phyloP scores from a whole-genome alignment of 495 filamentous ascomycete species.

The Thermochaetoides thermophila region DNA sequence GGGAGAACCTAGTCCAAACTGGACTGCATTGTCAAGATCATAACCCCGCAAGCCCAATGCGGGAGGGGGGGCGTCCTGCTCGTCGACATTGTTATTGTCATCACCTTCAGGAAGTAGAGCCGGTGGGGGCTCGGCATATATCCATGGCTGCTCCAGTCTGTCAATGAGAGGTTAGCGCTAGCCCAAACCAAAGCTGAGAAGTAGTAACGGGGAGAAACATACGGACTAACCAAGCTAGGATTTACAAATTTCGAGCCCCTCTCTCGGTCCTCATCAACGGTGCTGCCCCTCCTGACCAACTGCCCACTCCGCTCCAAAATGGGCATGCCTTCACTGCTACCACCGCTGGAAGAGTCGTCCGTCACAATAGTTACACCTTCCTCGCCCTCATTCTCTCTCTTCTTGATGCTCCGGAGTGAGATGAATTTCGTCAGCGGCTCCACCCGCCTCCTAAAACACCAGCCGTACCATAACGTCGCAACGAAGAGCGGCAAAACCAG shows the following conservation, averaged over 20 bases:
- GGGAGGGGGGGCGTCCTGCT: not conserved
- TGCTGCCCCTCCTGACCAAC: slow-evolving; percentile 28
- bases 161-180: too few relatives aligned
- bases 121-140: slow-evolving; percentile 35
- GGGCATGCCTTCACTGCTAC: slow-evolving; percentile 15
- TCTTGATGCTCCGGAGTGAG: slow-evolving; percentile 67
- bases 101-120: slow-evolving; percentile 3
- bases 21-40: too few relatives aligned
- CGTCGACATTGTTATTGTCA: not conserved
- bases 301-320: slow-evolving; percentile 7
- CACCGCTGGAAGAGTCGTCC: slow-evolving; percentile 21
- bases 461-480: slow-evolving; percentile 72
- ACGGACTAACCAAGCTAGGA: slow-evolving; percentile 54
- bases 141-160: slow-evolving; percentile 37
- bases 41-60: too few relatives aligned
- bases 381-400: slow-evolving; percentile 26
- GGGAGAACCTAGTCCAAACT: too few relatives aligned
- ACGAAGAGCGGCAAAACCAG: slow-evolving; percentile 63
- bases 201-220: too few relatives aligned
- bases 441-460: slow-evolving; percentile 58
- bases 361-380: slow-evolving; percentile 23
- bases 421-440: slow-evolving; percentile 84
- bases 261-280: slow-evolving; percentile 53
- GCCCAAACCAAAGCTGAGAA: too few relatives aligned
- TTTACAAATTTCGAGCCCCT: slow-evolving; percentile 55